These are phyloP conservation scores for Tulasnella sp. DNA, from an alignment of 768 basidiomycete genomes.

Conservation along the genomic window DNA sequence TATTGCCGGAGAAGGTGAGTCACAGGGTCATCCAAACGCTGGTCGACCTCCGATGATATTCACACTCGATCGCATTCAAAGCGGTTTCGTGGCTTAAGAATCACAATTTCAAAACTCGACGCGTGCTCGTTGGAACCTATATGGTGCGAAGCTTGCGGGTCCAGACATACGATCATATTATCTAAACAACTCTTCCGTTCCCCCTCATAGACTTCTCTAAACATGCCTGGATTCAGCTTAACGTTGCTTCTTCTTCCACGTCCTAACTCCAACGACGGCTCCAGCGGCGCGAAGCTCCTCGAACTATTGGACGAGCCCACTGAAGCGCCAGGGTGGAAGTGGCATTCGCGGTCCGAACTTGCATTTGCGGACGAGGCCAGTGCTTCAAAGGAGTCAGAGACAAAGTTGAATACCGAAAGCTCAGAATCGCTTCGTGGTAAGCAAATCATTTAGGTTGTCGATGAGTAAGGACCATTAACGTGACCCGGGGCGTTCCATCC, in stretches of 20 bases:
- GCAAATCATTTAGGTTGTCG: background rate
- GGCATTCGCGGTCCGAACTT: constrained; percentile 46
- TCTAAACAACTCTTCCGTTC: background rate
- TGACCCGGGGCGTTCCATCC: background rate
- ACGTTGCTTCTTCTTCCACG: constrained; percentile 69
- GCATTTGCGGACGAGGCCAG: background rate
- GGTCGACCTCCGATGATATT: background rate
- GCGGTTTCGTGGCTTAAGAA: constrained; percentile 27
- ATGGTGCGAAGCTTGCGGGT: constrained; percentile 40
- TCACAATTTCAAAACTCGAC: constrained; percentile 43
- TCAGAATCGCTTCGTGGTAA: background rate
- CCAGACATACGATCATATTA: background rate
- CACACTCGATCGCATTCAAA: background rate
- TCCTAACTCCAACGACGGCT: constrained; percentile 33
- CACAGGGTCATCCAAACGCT: no score
- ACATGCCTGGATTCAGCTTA: constrained; percentile 89
- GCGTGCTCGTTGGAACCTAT: constrained; percentile 71
- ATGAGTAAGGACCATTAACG: no score
- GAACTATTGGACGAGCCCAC: constrained; percentile 61
- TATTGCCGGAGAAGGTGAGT: constrained; percentile 28
- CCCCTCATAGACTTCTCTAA: constrained; percentile 53
- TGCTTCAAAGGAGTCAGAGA: background rate
- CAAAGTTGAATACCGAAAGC: background rate
- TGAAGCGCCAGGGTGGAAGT: constrained; percentile 78
- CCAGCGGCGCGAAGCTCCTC: constrained; percentile 40